Percentiles rank a stretch among this genome's conserved stretches.
These are phyloP conservation scores for Emergomyces orientalis DNA, from an alignment of 2,329 filamentous ascomycete species.

Conservation along the genomic window DNA sequence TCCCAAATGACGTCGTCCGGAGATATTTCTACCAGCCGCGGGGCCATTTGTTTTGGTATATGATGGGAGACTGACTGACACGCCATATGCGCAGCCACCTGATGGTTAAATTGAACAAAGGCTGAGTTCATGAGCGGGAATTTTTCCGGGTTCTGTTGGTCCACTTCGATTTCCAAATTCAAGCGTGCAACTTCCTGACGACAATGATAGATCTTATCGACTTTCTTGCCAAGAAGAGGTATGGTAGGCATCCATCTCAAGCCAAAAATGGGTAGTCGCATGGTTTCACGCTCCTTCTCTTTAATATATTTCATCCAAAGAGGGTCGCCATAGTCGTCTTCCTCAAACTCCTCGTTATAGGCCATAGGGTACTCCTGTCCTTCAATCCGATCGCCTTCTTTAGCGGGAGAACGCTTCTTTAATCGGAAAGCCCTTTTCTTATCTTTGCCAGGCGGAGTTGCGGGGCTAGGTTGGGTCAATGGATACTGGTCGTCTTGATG, in stretches of 20 bases:
- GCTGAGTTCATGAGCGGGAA: constrained; percentile 93
- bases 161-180: constrained; percentile 83
- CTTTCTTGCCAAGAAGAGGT: constrained; percentile 76
- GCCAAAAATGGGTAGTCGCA: constrained; percentile 58
- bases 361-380: constrained; percentile 51
- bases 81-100: constrained; percentile 96
- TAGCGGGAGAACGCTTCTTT: constrained; percentile 9
- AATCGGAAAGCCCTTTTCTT: constrained; percentile 6
- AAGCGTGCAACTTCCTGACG: constrained; percentile 76
- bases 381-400: constrained; percentile 21
- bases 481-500: constrained; percentile 28
- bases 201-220: constrained; percentile 89
- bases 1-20: constrained; percentile 92
- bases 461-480: constrained; percentile 25
- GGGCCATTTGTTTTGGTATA: constrained; percentile 84
- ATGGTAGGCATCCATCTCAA: constrained; percentile 64
- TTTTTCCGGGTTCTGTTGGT: constrained; percentile 74
- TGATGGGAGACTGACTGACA: constrained; percentile 89
- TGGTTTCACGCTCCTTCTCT: constrained; percentile 73
- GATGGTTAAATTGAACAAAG: constrained; percentile 97
- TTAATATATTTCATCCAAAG: constrained; percentile 77
- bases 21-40: constrained; percentile 84
- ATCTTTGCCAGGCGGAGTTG: constrained; percentile 11
- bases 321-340: constrained; percentile 55
- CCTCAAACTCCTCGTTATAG: constrained; percentile 52